Evolutionary conservation across 257 asterid species (phyloP).

Genomic region (Voacanga thouarsii): DNA sequence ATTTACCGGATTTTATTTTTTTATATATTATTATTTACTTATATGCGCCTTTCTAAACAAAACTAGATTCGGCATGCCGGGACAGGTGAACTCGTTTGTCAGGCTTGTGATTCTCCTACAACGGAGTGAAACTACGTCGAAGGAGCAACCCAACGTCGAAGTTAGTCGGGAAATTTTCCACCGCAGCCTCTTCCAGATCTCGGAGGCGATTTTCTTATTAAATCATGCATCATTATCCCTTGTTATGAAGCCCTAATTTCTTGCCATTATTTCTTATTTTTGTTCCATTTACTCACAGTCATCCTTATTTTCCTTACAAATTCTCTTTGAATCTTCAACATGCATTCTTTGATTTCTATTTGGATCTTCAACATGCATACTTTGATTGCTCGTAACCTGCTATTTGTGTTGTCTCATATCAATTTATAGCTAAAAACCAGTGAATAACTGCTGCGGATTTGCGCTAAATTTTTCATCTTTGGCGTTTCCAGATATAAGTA

Average conservation of each 20-base stretch:
- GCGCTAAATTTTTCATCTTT: too few relatives aligned
- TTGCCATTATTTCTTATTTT: background rate
- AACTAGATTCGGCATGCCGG: too few relatives aligned
- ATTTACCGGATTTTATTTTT: too few relatives aligned
- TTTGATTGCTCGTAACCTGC: too few relatives aligned
- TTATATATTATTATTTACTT: too few relatives aligned
- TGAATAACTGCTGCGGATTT: too few relatives aligned
- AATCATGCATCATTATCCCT: background rate
- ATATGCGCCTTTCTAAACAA: too few relatives aligned
- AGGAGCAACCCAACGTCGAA: background rate
- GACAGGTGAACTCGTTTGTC: too few relatives aligned
- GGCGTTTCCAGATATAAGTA: background rate
- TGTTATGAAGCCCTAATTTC: background rate
- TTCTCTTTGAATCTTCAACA: too few relatives aligned
- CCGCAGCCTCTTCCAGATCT: background rate
- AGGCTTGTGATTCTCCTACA: slow-evolving; percentile 31
- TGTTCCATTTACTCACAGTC: too few relatives aligned
- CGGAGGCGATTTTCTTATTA: background rate
- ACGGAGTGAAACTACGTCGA: slow-evolving; percentile 25
- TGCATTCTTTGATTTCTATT: background rate
- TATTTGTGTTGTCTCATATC: background rate
- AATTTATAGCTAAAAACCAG: background rate
- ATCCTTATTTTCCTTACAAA: background rate
- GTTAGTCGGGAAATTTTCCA: background rate
- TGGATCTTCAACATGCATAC: background rate